Conservation (phyloP, 768 basidiomycete species). For the Amanita rubescens region DNA sequence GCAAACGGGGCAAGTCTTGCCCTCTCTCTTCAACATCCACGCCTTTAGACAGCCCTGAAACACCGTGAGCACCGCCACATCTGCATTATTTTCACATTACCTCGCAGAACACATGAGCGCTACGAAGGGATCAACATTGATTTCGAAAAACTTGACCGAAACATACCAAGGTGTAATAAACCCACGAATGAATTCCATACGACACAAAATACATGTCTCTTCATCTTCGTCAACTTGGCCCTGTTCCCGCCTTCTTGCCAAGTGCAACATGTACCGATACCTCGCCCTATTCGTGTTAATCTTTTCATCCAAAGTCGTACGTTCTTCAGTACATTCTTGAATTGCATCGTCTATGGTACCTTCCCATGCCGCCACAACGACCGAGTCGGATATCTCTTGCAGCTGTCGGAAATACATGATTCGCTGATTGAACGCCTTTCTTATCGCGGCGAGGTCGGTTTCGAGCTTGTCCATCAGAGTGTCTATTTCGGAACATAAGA, state of each 20-base stretch:
- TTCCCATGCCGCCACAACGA: constrained; percentile 58
- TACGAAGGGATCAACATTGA: constrained; percentile 17
- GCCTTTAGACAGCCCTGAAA: constrained; percentile 56
- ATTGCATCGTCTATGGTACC: constrained; percentile 39
- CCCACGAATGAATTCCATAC: constrained; percentile 61
- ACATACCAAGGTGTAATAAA: constrained; percentile 73
- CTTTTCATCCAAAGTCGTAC: constrained; percentile 41
- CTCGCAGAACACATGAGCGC: constrained; percentile 79
- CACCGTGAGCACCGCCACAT: background rate
- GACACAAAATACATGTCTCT: constrained; percentile 61
- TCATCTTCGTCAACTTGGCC: constrained; percentile 46
- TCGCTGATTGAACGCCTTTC: constrained; percentile 66
- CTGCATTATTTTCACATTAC: constrained; percentile 25
- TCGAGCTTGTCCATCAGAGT: constrained; percentile 60
- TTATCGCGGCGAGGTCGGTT: constrained; percentile 59
- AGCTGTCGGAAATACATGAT: constrained; percentile 77
- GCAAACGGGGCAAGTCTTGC: constrained; percentile 73
- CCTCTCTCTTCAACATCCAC: constrained; percentile 54
- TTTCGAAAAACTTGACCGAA: background rate
- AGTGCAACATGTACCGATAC: constrained; percentile 68
- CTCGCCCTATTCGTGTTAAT: constrained; percentile 59
- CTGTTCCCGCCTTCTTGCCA: constrained; percentile 45
- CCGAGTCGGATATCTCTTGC: constrained; percentile 87
- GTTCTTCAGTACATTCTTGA: constrained; percentile 31
- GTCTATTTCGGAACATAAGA: constrained; percentile 27